Evolutionary conservation across 768 basidiomycete genomes (phyloP), one percentile per base, ranked within the genome.

Genomic region (Tulasnella sp.): DNA sequence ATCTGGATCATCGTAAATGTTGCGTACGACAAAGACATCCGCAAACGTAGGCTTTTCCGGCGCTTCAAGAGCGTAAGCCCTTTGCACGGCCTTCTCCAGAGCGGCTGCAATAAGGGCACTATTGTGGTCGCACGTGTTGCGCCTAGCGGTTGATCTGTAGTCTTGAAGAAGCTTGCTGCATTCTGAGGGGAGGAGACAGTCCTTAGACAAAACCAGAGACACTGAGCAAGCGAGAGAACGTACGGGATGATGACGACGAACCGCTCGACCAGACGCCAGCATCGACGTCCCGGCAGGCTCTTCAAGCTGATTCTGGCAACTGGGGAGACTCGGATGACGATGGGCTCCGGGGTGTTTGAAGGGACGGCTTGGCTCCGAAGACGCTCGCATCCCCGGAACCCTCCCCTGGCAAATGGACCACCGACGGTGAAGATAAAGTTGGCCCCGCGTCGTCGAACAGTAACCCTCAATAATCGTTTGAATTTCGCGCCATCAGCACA

Each of bases 361-460:
- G 40, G 62, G 36, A 42, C 81, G 86, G 80, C 84, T 84, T 58
- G 85, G 77, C 58, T 3, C 76, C 31, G 44, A 62, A 71, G n/a
- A 46, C 19, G 14, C 80, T 52, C 80, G 39, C 71, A 68, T 34
- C 80, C 4, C 44, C 58, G 44, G 71, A 42, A 34, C 80, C 80
- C 14, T 77, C 80, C 34, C 68, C 80, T 24, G 36, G 72, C 42
- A 77, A 77, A 42, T 73, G 80, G 76, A 80, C 52, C 48, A 48
- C 72, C 36, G 76, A 74, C 72, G 77, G 74, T 16, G 78, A 81
- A 9, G 77, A 80, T 24, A 58, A 72, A n/a, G 3, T 62, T 34
- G 58, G 58, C 3, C 58, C 58, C 24, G 39, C 77, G 80, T 81
- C n/a, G 93, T 82, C 86, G 87, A 68, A 94, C 93, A 0, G 90